These are phyloP conservation scores for Euphorbia lathyris DNA, from an alignment of 345 rosid species.

Conservation along the genomic window DNA sequence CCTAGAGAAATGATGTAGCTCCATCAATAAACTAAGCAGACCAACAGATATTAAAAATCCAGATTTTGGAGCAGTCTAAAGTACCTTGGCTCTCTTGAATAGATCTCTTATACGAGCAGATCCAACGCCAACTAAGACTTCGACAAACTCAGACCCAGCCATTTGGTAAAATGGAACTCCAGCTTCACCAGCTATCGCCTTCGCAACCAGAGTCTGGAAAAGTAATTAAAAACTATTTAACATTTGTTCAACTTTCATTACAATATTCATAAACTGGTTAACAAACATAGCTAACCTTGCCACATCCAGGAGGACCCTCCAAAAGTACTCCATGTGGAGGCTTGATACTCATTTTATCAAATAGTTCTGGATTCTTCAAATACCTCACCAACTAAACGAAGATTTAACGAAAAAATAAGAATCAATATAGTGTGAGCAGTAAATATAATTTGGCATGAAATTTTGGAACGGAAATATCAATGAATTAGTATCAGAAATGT, in stretches of 20 bases:
- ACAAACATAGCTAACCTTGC: slow-evolving; percentile 58
- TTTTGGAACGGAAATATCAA: neutral
- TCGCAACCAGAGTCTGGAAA: slow-evolving; percentile 83
- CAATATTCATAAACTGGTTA: slow-evolving; percentile 10
- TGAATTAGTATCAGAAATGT: neutral
- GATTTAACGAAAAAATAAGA: slow-evolving; percentile 5
- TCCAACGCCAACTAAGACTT: slow-evolving; percentile 95
- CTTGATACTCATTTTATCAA: slow-evolving; percentile 91
- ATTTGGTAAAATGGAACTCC: slow-evolving; percentile 97
- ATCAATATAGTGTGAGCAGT: neutral
- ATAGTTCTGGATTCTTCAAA: slow-evolving; percentile 89
- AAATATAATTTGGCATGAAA: neutral
- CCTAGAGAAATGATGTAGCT: neutral
- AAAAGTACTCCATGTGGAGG: slow-evolving; percentile 98
- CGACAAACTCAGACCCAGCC: slow-evolving; percentile 98
- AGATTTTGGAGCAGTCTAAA: slow-evolving; percentile 5
- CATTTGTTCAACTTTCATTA: slow-evolving; percentile 15
- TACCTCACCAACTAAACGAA: slow-evolving; percentile 75
- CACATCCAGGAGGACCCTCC: slow-evolving; percentile 97
- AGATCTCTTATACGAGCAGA: slow-evolving; percentile 97
- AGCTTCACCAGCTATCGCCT: slow-evolving; percentile 98
- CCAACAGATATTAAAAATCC: neutral
- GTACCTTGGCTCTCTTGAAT: slow-evolving; percentile 95
- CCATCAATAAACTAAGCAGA: neutral
- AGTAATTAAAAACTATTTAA: slow-evolving; percentile 13